Evolutionary conservation across 345 rosid genomes (phyloP).

Genomic region (Eucalyptus regnans): DNA sequence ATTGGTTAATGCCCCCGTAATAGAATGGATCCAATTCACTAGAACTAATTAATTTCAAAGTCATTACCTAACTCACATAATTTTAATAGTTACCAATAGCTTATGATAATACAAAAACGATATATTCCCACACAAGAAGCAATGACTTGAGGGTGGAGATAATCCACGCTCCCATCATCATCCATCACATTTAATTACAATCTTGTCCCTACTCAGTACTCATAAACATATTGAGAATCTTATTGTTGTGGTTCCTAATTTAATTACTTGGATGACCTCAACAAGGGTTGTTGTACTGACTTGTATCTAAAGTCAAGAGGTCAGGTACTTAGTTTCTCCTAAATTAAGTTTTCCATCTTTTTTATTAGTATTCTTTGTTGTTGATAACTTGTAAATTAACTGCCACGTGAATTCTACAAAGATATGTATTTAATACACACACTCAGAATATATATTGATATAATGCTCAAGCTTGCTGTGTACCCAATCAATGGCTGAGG

Average conservation of each 20-base stretch:
- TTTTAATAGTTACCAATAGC: background rate
- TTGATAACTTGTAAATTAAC: background rate
- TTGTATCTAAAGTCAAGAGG: background rate
- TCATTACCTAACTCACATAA: background rate
- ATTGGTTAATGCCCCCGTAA: background rate
- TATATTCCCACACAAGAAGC: background rate
- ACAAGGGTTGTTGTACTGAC: background rate
- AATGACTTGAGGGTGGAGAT: background rate
- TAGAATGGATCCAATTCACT: background rate
- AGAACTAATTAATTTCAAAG: no score
- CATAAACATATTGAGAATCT: background rate
- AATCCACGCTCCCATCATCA: background rate
- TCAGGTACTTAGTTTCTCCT: background rate
- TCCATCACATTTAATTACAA: background rate
- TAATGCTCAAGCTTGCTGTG: background rate
- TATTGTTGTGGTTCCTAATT: background rate
- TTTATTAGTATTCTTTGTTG: background rate
- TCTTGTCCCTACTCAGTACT: background rate
- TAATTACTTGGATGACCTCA: background rate
- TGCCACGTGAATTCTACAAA: background rate
- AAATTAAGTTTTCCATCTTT: background rate
- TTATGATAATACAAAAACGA: background rate
- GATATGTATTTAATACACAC: background rate
- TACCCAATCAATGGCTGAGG: background rate
- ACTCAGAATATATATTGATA: background rate